Evolutionary conservation across 176 grass and related monocot species (phyloP), one percentile per base, ranked within the genome.

Genomic region (Musa schizocarpa): DNA sequence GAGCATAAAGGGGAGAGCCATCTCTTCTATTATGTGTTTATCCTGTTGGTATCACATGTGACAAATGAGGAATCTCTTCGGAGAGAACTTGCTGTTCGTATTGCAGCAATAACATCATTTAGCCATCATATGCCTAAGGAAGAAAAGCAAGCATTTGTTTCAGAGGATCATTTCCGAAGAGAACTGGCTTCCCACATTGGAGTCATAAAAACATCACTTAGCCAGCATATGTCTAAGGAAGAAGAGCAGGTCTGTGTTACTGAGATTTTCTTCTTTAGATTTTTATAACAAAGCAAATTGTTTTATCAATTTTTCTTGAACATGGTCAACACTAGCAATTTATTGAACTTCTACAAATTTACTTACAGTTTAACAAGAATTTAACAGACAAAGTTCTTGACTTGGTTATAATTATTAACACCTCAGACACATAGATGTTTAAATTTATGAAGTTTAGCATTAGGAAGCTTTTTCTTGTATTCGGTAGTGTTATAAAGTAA

Each of bases 181-280:
- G 87, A 96, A 79, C 79, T 96, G 81, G 87, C 93, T 53, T 96
- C 89, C 19, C 89, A 87, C 63, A 84, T 83, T 81, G 87, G 87
- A 57, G 93, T 87, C 80, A 88, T 96, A 74, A 83, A 82, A 48
- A 96, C 83, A 22, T 88, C 80, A 76, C 77, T 96, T 63, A 83
- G 77, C 26, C 89, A 96, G 75, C 93, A 96, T 66, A 92, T 96
- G 93, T 96, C 87, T 49, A 96, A 96, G 81, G 93, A 96, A 89
- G 89, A 96, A 85, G 87, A 96, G 57, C 93, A 96, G 89, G 93
- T 92, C 63, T 70, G 19, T 80, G 51, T 9, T 66, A 25, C 53
- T 51, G 59, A 2, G 9, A 65, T 6, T 25, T 29, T 2, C 16
- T 68, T 19, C 34, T 56, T 1, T 43, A 9, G 12, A 12, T 25